Percentiles rank a stretch among this genome's conserved stretches.
These are phyloP conservation scores for Globisporangium iwayamae DNA, from an alignment of 352 stramenopile species.

Conservation along the genomic window DNA sequence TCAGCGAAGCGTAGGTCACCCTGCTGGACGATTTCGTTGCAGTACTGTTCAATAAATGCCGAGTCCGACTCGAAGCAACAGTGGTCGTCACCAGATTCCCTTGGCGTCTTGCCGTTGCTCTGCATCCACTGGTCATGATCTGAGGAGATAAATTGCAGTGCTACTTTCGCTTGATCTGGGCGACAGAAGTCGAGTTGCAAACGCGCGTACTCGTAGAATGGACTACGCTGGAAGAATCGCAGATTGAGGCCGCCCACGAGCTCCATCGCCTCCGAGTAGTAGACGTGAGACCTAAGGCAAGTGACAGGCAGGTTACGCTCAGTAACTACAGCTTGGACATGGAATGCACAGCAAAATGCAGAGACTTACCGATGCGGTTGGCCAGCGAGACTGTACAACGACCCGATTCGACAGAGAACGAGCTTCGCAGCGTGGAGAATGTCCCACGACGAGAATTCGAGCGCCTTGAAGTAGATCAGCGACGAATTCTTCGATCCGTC, in stretches of 20 bases:
- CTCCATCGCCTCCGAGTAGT: constrained; percentile 64
- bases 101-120: background rate
- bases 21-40: constrained; percentile 42
- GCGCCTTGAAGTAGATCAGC: constrained; percentile 55
- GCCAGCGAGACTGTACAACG: constrained; percentile 44
- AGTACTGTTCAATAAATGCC: constrained; percentile 35
- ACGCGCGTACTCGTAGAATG: constrained; percentile 65
- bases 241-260: constrained; percentile 64
- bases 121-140: background rate
- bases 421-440: constrained; percentile 53
- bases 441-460: constrained; percentile 75
- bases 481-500: constrained; percentile 17
- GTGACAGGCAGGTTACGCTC: background rate
- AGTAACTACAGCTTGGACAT: background rate
- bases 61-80: constrained; percentile 22
- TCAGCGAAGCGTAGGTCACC: constrained; percentile 31
- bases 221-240: constrained; percentile 42
- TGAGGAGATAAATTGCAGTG: constrained; percentile 37
- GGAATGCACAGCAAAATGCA: background rate
- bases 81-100: background rate
- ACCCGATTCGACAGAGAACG: constrained; percentile 54
- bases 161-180: constrained; percentile 40
- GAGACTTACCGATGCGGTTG: constrained; percentile 44
- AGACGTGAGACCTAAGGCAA: constrained; percentile 33
- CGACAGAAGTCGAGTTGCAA: constrained; percentile 49